Evolutionary conservation across 2,329 filamentous ascomycete genomes (phyloP).

Genomic region (Teratosphaeria gauchensis): DNA sequence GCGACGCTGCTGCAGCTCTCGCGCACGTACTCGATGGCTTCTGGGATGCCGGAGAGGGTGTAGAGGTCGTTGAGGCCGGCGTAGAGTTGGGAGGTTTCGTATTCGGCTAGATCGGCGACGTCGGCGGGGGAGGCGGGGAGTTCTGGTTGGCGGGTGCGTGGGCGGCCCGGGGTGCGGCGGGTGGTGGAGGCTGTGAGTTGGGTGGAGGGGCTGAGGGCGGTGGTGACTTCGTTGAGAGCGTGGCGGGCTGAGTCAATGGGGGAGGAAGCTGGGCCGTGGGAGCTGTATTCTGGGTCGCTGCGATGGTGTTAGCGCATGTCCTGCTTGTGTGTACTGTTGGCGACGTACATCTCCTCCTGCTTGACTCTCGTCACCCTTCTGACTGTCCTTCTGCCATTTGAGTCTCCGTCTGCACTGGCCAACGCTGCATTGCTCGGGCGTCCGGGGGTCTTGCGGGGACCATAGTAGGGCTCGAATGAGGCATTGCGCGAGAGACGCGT

Average conservation of each 20-base stretch:
- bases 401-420: slow-evolving; percentile 21
- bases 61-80: slow-evolving; percentile 56
- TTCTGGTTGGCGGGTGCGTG: neutral
- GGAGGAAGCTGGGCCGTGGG: neutral
- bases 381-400: slow-evolving; percentile 17
- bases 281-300: neutral
- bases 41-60: slow-evolving; percentile 55
- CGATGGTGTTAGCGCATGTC: neutral
- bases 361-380: slow-evolving; percentile 26
- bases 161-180: slow-evolving; percentile 17
- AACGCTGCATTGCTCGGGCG: slow-evolving; percentile 14
- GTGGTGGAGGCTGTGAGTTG: slow-evolving; percentile 6
- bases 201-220: neutral
- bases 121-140: slow-evolving; percentile 60
- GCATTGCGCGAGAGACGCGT: slow-evolving; percentile 54
- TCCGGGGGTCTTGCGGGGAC: slow-evolving; percentile 47
- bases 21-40: slow-evolving; percentile 56
- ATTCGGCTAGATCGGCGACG: slow-evolving; percentile 67
- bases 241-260: neutral
- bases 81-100: slow-evolving; percentile 56
- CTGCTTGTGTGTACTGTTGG: neutral
- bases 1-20: slow-evolving; percentile 62
- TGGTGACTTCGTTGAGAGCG: neutral
- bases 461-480: slow-evolving; percentile 66
- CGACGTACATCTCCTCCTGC: slow-evolving; percentile 25